Base-by-base conservation (phyloP, 208 protist genomes). In the Leishmania lainsoni region DNA sequence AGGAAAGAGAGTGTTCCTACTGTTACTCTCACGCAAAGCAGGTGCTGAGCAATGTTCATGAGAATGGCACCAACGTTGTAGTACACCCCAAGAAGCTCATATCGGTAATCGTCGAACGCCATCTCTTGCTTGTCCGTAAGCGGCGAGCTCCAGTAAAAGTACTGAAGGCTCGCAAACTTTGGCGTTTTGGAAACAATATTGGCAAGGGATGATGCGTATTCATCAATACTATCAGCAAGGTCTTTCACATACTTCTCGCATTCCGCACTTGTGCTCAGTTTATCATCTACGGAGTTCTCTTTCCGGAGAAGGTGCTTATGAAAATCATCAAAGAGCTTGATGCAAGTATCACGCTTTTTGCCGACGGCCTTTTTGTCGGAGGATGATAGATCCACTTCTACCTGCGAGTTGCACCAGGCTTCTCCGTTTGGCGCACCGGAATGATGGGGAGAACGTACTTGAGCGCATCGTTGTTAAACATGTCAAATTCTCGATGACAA, bases 51-150 rank as follows among this genome's bases (percentile, higher is more conserved):
- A 10, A 94, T 81, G 66, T 92, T 91, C 81, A 91, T 86, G 17
- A 91, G 68, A 74, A 85, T 59, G 20, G 82, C 90, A 6, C 80
- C 90, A 5, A 94, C 76, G 78, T 95, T 94, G 76, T 90, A 95
- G 75, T 92, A 94, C 68, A 96, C 85, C 6, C 82, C 81, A 20
- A 89, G 65, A 56, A 96, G 81, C 42, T 94, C 93, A 76, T 94
- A 94, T 17, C 91, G 83, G 83, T 94, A 96, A 79, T 94, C 91
- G 77, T 94, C 89, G 79, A 88, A 93, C 0, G 75, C 73, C 56
- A 88, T 81, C 51, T 91, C 72, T 65, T 89, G 83, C 49, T 88
- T 82, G 20, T 84, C 79, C 26, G 68, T 66, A 9, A 95, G 66
- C 16, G 89, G 86, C 3, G 88, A 92, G 76, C 75, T 85, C 90